Percentiles rank a stretch among this genome's conserved stretches.
Conservation (phyloP, 2,329 filamentous ascomycete genomes). For the Microsporum canis region DNA sequence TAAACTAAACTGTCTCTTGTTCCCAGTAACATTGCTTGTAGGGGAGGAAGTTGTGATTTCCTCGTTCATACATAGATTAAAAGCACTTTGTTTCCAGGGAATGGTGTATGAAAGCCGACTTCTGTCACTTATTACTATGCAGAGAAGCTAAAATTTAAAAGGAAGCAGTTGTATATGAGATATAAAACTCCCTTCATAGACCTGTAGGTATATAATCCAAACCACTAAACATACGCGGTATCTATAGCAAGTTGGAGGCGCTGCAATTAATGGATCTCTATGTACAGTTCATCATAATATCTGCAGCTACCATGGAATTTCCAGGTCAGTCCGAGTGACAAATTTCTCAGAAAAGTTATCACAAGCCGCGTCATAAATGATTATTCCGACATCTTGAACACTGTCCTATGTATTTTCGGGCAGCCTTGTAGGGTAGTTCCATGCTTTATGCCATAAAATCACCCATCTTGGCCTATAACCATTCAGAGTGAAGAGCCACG, state of each 20-base stretch:
- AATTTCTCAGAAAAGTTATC: conserved; percentile 28
- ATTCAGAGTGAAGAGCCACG: conserved; percentile 29
- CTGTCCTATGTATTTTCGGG: conserved; percentile 26
- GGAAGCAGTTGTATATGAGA: no score
- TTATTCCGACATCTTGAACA: conserved; percentile 23
- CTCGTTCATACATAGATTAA: no score
- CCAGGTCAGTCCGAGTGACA: conserved; percentile 22
- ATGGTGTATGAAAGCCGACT: no score
- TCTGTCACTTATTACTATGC: no score
- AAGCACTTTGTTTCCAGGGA: no score
- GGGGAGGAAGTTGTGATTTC: no score
- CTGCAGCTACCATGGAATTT: conserved; percentile 14
- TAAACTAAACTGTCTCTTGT: background rate
- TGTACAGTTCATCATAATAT: background rate
- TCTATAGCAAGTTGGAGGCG: no score
- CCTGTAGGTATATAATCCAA: no score
- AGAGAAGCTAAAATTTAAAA: no score
- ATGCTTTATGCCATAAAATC: conserved; percentile 22
- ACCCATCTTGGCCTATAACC: conserved; percentile 25
- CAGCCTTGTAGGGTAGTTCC: conserved; percentile 20
- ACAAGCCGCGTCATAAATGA: conserved; percentile 29
- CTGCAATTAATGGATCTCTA: no score
- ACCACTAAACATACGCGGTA: no score
- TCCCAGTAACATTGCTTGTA: background rate
- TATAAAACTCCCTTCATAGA: no score